phyloP scores from a whole-genome alignment of 805 yeast species.

The Lipomyces chichibuensis region DNA sequence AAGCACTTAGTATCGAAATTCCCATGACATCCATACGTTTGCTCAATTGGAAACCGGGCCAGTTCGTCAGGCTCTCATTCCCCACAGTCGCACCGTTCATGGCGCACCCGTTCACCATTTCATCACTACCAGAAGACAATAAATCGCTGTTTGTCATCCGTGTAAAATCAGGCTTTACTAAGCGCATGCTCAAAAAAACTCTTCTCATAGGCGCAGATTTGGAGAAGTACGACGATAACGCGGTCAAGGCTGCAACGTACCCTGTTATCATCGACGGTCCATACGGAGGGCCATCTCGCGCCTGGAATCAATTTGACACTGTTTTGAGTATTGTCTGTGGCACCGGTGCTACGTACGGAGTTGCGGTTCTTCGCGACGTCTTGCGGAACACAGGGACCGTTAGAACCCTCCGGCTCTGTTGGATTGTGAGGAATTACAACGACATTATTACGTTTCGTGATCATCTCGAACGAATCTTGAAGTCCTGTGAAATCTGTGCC shows the following conservation, averaged over 20 bases:
- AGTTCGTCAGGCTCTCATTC: slow-evolving; percentile 29
- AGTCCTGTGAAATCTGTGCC: background rate
- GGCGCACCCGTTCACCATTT: slow-evolving; percentile 45
- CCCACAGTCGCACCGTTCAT: slow-evolving; percentile 33
- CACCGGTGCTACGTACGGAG: slow-evolving; percentile 51
- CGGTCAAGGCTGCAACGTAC: slow-evolving; percentile 24
- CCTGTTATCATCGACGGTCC: slow-evolving; percentile 53
- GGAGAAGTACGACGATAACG: background rate
- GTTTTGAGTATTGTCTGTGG: slow-evolving; percentile 51
- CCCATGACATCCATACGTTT: slow-evolving; percentile 9
- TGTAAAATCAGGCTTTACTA: slow-evolving; percentile 28
- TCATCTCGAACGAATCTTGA: background rate
- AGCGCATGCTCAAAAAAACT: slow-evolving; percentile 7
- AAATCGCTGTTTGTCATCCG: slow-evolving; percentile 50
- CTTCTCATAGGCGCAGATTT: background rate
- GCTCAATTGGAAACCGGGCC: slow-evolving; percentile 36
- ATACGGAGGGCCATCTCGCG: slow-evolving; percentile 51
- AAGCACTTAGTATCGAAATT: slow-evolving; percentile 14
- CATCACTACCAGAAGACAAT: slow-evolving; percentile 46
- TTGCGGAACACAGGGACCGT: background rate
- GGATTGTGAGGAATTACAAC: slow-evolving; percentile 12
- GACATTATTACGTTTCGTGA: slow-evolving; percentile 10
- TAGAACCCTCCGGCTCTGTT: background rate
- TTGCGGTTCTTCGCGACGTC: slow-evolving; percentile 44
- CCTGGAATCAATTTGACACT: slow-evolving; percentile 50